These are phyloP conservation scores for Neurospora crassa DNA, from an alignment of 2,329 filamentous ascomycete genomes.

Conservation along the genomic window DNA sequence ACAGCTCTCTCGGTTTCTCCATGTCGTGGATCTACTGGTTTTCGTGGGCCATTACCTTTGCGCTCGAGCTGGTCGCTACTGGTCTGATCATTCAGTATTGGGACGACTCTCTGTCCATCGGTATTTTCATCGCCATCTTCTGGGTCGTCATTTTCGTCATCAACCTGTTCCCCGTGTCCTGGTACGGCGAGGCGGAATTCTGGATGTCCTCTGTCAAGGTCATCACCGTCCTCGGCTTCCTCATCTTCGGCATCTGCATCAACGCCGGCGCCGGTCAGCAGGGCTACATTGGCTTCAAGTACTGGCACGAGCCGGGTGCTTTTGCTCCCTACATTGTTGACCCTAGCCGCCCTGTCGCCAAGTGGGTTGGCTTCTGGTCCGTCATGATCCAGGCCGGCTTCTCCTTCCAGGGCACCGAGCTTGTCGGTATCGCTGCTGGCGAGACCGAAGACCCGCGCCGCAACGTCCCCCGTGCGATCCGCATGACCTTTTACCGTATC, in stretches of 20 bases:
- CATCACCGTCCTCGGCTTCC: constrained; percentile 62
- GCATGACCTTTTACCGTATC: constrained; percentile 67
- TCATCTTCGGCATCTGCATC: constrained; percentile 68
- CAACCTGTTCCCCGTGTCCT: constrained; percentile 63
- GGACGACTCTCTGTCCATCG: constrained; percentile 52
- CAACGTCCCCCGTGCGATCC: constrained; percentile 63
- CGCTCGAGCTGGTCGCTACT: constrained; percentile 62
- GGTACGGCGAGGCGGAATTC: constrained; percentile 71
- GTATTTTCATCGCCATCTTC: constrained; percentile 65
- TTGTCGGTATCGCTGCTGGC: constrained; percentile 69
- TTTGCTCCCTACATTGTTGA: constrained; percentile 52
- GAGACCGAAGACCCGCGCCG: constrained; percentile 65
- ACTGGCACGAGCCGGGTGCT: constrained; percentile 60
- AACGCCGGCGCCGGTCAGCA: constrained; percentile 60
- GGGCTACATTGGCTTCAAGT: constrained; percentile 65
- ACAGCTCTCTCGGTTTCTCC: constrained; percentile 47
- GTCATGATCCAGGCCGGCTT: constrained; percentile 61
- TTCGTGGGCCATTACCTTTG: constrained; percentile 61
- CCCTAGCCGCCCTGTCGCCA: constrained; percentile 37
- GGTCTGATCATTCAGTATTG: constrained; percentile 71
- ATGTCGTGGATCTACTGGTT: constrained; percentile 78
- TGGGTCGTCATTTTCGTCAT: constrained; percentile 58
- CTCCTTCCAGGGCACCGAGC: constrained; percentile 63
- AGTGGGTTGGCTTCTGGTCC: constrained; percentile 61
- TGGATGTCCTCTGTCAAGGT: constrained; percentile 73